Conservation (phyloP, 78 protist species). For the Cavenderia fasciculata region DNA sequence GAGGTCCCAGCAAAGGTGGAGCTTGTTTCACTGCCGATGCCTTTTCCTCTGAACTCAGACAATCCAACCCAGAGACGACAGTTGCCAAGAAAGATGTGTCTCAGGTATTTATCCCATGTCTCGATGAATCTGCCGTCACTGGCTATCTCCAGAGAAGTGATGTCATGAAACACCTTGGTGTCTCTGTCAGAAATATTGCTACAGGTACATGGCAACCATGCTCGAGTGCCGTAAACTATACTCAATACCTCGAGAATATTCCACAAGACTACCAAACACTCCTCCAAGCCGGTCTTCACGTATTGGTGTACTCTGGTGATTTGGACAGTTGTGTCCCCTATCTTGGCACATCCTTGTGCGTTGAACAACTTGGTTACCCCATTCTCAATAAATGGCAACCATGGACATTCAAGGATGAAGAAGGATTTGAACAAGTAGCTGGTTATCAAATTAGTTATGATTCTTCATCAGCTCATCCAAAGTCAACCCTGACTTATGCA, state of each 20-base stretch:
- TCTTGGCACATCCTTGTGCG: conserved; percentile 4
- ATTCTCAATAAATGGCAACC: conserved; percentile 1
- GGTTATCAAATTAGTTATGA: conserved; percentile 10
- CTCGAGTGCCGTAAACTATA: not conserved
- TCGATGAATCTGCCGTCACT: conserved; percentile 11
- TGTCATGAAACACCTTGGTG: not conserved
- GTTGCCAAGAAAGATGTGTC: not conserved
- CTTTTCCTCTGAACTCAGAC: not conserved
- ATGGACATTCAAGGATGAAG: not conserved
- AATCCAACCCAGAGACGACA: not conserved
- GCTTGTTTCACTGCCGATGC: not conserved
- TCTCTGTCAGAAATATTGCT: not conserved
- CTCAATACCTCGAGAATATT: not conserved
- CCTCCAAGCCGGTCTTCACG: not conserved
- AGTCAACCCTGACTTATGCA: conserved; percentile 1
- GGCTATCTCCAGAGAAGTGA: conserved; percentile 16
- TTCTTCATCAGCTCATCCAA: not conserved
- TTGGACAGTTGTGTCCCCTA: conserved; percentile 50
- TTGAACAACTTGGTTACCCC: conserved; percentile 13
- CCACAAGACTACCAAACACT: not conserved
- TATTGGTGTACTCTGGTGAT: conserved; percentile 48
- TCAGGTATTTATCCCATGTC: conserved; percentile 28
- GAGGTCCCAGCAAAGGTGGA: not conserved
- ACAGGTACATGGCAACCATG: conserved; percentile 30
- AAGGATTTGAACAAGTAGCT: conserved; percentile 5